phyloP scores from a whole-genome alignment of 2,329 filamentous ascomycete genomes.

The Magnaporthiopsis rhizophila region DNA sequence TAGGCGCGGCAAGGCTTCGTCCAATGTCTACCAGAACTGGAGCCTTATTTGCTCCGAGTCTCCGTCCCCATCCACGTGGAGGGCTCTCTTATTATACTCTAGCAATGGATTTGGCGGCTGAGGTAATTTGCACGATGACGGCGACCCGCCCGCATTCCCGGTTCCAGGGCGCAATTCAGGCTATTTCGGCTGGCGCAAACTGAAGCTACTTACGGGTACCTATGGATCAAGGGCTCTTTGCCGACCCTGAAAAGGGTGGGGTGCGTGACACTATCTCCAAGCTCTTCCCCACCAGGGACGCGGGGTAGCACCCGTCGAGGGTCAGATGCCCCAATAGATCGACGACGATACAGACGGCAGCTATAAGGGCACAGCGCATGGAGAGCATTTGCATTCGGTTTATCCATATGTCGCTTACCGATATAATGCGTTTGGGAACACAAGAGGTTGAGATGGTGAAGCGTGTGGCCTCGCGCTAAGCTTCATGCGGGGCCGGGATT shows the following conservation, averaged over 20 bases:
- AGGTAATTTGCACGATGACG: neutral
- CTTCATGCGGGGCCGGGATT: neutral
- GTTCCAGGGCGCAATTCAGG: neutral
- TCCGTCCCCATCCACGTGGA: neutral
- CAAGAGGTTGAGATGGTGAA: neutral
- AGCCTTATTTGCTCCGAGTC: neutral
- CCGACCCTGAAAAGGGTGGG: neutral
- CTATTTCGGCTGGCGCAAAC: neutral
- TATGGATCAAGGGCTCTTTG: neutral
- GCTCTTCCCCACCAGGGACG: neutral
- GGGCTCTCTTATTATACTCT: neutral
- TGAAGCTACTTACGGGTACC: too few relatives aligned
- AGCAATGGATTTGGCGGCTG: neutral
- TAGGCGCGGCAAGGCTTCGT: neutral
- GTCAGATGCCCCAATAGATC: neutral
- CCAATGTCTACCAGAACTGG: neutral
- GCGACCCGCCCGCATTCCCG: neutral
- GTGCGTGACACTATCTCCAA: neutral
- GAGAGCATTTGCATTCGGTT: neutral
- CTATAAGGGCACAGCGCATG: too few relatives aligned
- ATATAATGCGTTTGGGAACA: neutral
- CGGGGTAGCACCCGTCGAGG: neutral
- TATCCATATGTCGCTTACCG: neutral
- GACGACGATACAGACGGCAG: too few relatives aligned
- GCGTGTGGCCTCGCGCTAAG: neutral